Evolutionary conservation across 139 green algal genomes (phyloP), one percentile per base, ranked within the genome.

Genomic region (Chlamydomonas eustigma): DNA sequence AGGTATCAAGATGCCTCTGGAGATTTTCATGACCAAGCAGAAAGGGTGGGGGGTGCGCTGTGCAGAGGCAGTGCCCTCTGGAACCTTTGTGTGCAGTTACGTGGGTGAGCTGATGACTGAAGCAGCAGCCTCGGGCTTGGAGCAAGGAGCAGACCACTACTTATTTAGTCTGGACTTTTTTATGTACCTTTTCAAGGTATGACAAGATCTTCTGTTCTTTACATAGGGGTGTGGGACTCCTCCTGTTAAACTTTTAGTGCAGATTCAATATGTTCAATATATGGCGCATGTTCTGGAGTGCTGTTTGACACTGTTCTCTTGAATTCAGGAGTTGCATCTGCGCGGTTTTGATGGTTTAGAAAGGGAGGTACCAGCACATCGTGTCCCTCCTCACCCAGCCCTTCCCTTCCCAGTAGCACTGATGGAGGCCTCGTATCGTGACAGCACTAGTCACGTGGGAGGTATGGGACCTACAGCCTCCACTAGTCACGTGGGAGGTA

Each of bases 1-100:
- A 0, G 88, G 89, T 63, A 66, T 93, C 50, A 12, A 25, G 1
- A 73, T 87, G 72, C 88, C 87, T 0, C 82, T 93, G 50, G 88
- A 93, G 82, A 74, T 93, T 35, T 93, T 92, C 78, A 83, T 83
- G 50, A 92, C 84, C 1, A 25, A n/a, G n/a, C 4, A 74, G 25
- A 75, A 83, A 30, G 89, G 89, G 0, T 94, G 85, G 85, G 89
- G 88, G 0, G 76, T 94, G 76, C 87, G 88, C 58, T 92, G 84
- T 77, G 22, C 74, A 1, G 65, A 71, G 37, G 35, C 71, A 65
- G 78, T 93, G 34, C 51, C 64, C 0, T 65, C 68, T 0, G 90
- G 90, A 51, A 50, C 70, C 12, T 88, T 93, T 50, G 64, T 94
- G 31, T 84, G 77, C 65, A 51, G 65, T 2, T 93, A 91, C 63